These are phyloP conservation scores for Geopyxis carbonaria DNA, from an alignment of 495 filamentous ascomycete species.

Conservation along the genomic window DNA sequence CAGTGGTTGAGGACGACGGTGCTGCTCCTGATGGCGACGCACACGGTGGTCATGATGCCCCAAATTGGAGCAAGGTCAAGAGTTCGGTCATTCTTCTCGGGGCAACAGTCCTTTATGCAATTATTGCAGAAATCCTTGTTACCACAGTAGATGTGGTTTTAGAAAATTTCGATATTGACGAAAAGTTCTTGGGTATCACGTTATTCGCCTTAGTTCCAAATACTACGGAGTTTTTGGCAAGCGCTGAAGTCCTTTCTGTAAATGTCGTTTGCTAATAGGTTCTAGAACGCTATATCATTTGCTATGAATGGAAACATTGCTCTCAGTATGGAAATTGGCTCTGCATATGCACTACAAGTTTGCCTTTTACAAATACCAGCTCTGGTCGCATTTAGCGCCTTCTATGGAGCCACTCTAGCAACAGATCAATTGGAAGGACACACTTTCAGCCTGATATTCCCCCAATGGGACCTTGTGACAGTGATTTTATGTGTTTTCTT, in stretches of 20 bases:
- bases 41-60: conserved; percentile 78
- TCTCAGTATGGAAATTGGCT: conserved; percentile 96
- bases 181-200: conserved; percentile 96
- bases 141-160: conserved; percentile 91
- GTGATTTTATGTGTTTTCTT: conserved; percentile 96
- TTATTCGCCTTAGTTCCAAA: conserved; percentile 95
- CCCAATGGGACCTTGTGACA: conserved; percentile 97
- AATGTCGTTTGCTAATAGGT: background rate
- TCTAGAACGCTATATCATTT: conserved; percentile 92
- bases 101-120: conserved; percentile 80
- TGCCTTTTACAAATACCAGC: conserved; percentile 93
- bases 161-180: conserved; percentile 74
- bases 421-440: conserved; percentile 46
- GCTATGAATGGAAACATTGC: conserved; percentile 99
- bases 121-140: conserved; percentile 93
- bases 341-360: conserved; percentile 91
- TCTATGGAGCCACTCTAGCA: conserved; percentile 35
- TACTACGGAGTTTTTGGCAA: conserved; percentile 91
- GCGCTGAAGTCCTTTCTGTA: conserved; percentile 13
- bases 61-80: conserved; percentile 90
- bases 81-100: conserved; percentile 74
- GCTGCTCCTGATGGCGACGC: conserved; percentile 28
- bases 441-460: conserved; percentile 90
- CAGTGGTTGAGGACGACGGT: conserved; percentile 28
- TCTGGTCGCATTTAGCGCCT: conserved; percentile 75